Conservation (phyloP, 2,329 filamentous ascomycete genomes). For the Neoascochyta sp. region DNA sequence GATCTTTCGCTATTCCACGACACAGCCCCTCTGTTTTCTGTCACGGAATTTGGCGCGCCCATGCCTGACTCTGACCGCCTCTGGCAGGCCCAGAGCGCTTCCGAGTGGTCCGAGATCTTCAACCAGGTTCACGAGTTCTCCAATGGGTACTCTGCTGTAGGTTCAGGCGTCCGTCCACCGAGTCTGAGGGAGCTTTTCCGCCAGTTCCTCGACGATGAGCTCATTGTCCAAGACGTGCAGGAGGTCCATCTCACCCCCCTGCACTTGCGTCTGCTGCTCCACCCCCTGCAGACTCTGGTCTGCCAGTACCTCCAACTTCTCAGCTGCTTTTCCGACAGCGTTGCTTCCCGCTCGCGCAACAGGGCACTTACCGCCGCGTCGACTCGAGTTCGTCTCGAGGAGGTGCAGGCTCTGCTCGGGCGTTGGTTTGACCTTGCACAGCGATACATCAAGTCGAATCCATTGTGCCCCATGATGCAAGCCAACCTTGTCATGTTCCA, state of each 20-base stretch:
- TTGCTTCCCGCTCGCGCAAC: constrained; percentile 45
- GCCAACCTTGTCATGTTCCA: constrained; percentile 68
- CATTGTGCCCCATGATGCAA: constrained; percentile 57
- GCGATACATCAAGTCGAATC: constrained; percentile 53
- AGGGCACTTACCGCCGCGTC: constrained; percentile 57
- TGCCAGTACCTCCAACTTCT: constrained; percentile 63
- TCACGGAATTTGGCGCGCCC: constrained; percentile 62
- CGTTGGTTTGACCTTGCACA: constrained; percentile 66
- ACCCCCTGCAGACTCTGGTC: constrained; percentile 64
- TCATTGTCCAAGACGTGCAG: constrained; percentile 46
- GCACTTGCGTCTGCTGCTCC: constrained; percentile 63
- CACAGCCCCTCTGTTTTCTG: constrained; percentile 52
- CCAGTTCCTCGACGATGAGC: constrained; percentile 63
- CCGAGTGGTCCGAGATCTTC: constrained; percentile 58
- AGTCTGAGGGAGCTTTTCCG: constrained; percentile 65
- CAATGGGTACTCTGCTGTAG: constrained; percentile 53
- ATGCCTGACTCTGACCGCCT: constrained; percentile 61
- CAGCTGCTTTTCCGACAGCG: constrained; percentile 60
- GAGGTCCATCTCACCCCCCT: constrained; percentile 53
- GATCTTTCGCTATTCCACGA: constrained; percentile 49
- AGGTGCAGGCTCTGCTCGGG: constrained; percentile 61
- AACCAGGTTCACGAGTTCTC: constrained; percentile 57
- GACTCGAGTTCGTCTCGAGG: constrained; percentile 58
- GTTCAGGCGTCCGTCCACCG: constrained; percentile 51
- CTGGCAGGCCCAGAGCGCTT: constrained; percentile 58